Evolutionary conservation across 257 asterid genomes (phyloP).

Genomic region (Solanum sejunctum): DNA sequence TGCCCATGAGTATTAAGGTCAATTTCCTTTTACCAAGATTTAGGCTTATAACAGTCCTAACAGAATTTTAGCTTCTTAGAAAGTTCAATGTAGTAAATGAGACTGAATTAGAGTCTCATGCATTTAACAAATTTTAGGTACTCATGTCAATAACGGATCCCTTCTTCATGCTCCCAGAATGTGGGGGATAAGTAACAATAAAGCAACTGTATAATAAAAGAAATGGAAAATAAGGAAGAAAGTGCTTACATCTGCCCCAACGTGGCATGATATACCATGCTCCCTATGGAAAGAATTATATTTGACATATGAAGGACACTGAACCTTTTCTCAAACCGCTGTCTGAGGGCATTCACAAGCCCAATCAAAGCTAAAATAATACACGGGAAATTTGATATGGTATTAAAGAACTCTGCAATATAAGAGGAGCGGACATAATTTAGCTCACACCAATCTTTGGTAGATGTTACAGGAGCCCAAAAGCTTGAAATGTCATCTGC

Average conservation of each 20-base stretch:
- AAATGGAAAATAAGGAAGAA: not conserved
- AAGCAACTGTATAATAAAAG: not conserved
- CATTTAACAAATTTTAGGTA: not conserved
- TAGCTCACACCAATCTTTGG: conserved; percentile 23
- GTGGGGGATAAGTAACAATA: not conserved
- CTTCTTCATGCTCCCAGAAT: not conserved
- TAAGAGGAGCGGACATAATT: conserved; percentile 42
- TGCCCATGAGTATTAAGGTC: not conserved
- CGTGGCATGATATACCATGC: conserved; percentile 84
- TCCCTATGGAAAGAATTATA: conserved; percentile 76
- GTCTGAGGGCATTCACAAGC: conserved; percentile 65
- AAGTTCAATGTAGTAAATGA: not conserved
- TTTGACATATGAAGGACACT: conserved; percentile 86
- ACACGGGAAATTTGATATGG: conserved; percentile 71
- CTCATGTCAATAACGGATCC: not conserved
- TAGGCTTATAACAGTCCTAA: not conserved
- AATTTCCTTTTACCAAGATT: not conserved
- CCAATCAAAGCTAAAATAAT: conserved; percentile 71
- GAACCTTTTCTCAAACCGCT: conserved; percentile 84
- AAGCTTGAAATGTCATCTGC: conserved; percentile 10
- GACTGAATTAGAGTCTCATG: not conserved
- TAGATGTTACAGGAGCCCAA: conserved; percentile 22
- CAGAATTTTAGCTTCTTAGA: not conserved
- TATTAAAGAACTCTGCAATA: conserved; percentile 85
- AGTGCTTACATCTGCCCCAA: conserved; percentile 72